Evolutionary conservation across 495 filamentous ascomycete genomes (phyloP).

Genomic region (Amniculicola lignicola): DNA sequence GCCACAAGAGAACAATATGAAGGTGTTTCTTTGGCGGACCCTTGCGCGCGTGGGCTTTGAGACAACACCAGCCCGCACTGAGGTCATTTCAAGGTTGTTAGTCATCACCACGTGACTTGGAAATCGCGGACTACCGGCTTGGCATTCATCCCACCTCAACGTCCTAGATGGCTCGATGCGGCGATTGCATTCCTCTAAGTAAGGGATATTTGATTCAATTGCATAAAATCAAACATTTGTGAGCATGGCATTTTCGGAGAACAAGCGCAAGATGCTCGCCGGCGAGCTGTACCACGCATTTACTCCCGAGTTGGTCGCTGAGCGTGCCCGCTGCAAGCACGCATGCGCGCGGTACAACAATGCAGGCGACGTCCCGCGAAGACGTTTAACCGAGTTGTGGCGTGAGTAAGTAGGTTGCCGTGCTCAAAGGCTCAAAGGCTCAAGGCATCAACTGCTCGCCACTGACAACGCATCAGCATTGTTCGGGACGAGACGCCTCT

Average conservation of each 20-base stretch:
- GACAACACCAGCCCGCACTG: too few relatives aligned
- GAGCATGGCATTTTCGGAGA: slow-evolving; percentile 39
- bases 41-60: too few relatives aligned
- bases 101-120: too few relatives aligned
- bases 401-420: slow-evolving; percentile 57
- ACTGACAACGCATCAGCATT: slow-evolving; percentile 52
- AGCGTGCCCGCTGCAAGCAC: slow-evolving; percentile 55
- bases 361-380: slow-evolving; percentile 54
- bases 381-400: slow-evolving; percentile 64
- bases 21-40: slow-evolving; percentile 7
- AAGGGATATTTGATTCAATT: too few relatives aligned
- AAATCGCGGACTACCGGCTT: too few relatives aligned
- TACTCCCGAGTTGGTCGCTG: slow-evolving; percentile 53
- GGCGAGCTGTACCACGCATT: slow-evolving; percentile 52
- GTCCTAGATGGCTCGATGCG: too few relatives aligned
- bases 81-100: too few relatives aligned
- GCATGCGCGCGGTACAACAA: slow-evolving; percentile 64
- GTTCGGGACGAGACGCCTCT: slow-evolving; percentile 59
- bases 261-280: slow-evolving; percentile 40
- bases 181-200: too few relatives aligned
- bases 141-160: too few relatives aligned
- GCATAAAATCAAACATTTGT: too few relatives aligned
- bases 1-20: slow-evolving; percentile 21
- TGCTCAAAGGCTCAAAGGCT: too few relatives aligned
- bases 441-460: too few relatives aligned